A percentile compares a stretch with the other conserved stretches of the same genome.
Conservation (phyloP, 768 basidiomycete species). For the Trametes cubensis region DNA sequence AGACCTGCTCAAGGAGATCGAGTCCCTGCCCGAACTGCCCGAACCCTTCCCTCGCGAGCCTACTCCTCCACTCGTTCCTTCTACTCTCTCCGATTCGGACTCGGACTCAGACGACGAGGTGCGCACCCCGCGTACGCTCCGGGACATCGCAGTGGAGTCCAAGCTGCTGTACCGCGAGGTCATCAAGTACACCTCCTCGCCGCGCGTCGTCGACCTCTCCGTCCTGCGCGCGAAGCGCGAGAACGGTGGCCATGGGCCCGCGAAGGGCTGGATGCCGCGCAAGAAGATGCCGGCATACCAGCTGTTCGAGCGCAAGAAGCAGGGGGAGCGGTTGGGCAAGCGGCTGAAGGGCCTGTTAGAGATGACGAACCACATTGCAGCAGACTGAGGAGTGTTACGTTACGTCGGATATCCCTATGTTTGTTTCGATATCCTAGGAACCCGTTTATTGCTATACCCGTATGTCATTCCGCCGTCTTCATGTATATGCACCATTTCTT, state of each 20-base stretch:
- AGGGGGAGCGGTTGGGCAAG: conserved; percentile 71
- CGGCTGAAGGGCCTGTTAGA: conserved; percentile 73
- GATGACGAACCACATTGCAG: conserved; percentile 50
- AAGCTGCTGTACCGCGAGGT: conserved; percentile 90
- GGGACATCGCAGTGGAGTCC: conserved; percentile 76
- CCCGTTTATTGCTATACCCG: conserved; percentile 26
- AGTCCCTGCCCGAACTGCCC: conserved; percentile 68
- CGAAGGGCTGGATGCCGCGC: conserved; percentile 77
- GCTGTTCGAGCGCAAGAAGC: conserved; percentile 72
- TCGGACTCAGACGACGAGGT: conserved; percentile 56
- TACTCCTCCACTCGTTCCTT: conserved; percentile 71
- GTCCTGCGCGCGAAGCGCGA: conserved; percentile 53
- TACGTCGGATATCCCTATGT: conserved; percentile 6
- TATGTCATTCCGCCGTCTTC: conserved; percentile 9
- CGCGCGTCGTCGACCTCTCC: conserved; percentile 85
- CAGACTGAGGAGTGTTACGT: not conserved
- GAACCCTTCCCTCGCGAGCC: conserved; percentile 49
- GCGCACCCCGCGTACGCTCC: conserved; percentile 53
- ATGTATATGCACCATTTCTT: not conserved
- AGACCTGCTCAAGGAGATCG: conserved; percentile 83
- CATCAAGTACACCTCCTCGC: conserved; percentile 79
- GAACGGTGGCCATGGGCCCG: conserved; percentile 44
- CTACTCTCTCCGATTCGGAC: conserved; percentile 65
- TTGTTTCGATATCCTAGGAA: conserved; percentile 21
- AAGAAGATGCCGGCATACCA: conserved; percentile 84